Percentiles rank a stretch among this genome's conserved stretches.
These are phyloP conservation scores for Przewalskia tangutica DNA, from an alignment of 257 asterid species.

Conservation along the genomic window DNA sequence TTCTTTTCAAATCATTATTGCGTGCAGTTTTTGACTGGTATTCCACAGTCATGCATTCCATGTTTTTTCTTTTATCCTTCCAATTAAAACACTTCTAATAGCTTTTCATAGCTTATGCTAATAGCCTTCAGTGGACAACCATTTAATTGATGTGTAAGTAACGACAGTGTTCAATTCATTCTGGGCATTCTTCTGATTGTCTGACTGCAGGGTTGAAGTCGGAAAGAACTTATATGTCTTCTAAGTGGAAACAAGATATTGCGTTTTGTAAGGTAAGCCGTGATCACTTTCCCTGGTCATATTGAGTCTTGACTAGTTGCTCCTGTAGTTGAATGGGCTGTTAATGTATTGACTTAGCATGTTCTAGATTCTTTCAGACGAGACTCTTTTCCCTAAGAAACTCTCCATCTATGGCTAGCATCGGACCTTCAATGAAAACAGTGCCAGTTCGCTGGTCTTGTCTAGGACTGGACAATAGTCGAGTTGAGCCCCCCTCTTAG, in stretches of 20 bases:
- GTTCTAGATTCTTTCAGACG: neutral
- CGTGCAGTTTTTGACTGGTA: neutral
- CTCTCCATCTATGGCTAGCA: neutral
- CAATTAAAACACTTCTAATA: neutral
- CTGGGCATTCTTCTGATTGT: neutral
- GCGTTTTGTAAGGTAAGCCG: neutral
- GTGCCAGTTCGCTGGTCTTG: neutral
- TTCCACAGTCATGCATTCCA: neutral
- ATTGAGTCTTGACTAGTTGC: neutral
- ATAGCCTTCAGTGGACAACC: neutral
- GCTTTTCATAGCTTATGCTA: neutral
- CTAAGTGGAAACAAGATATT: neutral
- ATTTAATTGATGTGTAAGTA: neutral
- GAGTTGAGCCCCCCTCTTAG: neutral
- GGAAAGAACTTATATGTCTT: neutral
- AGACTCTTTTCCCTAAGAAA: neutral
- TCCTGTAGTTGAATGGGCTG: neutral
- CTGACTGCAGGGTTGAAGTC: neutral
- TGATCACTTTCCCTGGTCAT: neutral
- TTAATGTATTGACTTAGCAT: neutral
- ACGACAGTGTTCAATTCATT: neutral
- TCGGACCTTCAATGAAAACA: neutral
- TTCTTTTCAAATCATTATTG: neutral
- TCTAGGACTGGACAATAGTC: neutral
- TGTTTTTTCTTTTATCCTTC: neutral